phyloP scores from a whole-genome alignment of 164 flowering plant species.

The Aristolochia fimbriata region DNA sequence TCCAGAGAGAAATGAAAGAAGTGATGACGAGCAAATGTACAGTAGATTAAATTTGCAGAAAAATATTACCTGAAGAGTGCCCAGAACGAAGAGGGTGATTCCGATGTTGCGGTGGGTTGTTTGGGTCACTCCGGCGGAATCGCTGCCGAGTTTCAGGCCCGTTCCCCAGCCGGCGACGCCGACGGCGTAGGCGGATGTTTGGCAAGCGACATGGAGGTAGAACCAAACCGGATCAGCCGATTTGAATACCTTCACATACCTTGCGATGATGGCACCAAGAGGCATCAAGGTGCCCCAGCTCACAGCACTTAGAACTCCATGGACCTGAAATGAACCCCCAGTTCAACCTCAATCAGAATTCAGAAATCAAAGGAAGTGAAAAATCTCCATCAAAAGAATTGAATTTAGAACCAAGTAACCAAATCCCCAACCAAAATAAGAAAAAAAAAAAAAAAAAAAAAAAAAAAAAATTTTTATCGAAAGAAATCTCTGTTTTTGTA shows the following conservation, averaged over 20 bases:
- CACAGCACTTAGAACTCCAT: slow-evolving; percentile 64
- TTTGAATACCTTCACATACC: slow-evolving; percentile 68
- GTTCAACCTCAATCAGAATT: not conserved
- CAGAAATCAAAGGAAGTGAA: too few relatives aligned
- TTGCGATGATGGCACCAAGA: slow-evolving; percentile 59
- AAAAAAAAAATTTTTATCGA: too few relatives aligned
- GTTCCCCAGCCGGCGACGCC: slow-evolving; percentile 34
- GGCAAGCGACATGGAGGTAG: slow-evolving; percentile 27
- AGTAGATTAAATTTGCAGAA: too few relatives aligned
- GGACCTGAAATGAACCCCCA: slow-evolving; percentile 53
- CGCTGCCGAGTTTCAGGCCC: slow-evolving; percentile 27
- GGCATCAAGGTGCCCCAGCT: slow-evolving; percentile 90
- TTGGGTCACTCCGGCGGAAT: slow-evolving; percentile 13
- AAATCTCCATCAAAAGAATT: too few relatives aligned
- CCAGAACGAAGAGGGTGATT: slow-evolving; percentile 19
- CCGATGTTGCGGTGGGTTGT: slow-evolving; percentile 25
- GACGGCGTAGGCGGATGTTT: slow-evolving; percentile 20
- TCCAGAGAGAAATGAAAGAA: too few relatives aligned
- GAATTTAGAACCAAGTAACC: too few relatives aligned
- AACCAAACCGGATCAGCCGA: slow-evolving; percentile 48
- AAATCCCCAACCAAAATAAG: too few relatives aligned
- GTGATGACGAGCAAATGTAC: too few relatives aligned
- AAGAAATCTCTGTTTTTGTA: not conserved
- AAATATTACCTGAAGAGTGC: slow-evolving; percentile 23
- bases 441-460: too few relatives aligned